A percentile compares a stretch with the other conserved stretches of the same genome.
Evolutionary conservation across 139 green algal species (phyloP).

Genomic region (Picochlorum sp.): DNA sequence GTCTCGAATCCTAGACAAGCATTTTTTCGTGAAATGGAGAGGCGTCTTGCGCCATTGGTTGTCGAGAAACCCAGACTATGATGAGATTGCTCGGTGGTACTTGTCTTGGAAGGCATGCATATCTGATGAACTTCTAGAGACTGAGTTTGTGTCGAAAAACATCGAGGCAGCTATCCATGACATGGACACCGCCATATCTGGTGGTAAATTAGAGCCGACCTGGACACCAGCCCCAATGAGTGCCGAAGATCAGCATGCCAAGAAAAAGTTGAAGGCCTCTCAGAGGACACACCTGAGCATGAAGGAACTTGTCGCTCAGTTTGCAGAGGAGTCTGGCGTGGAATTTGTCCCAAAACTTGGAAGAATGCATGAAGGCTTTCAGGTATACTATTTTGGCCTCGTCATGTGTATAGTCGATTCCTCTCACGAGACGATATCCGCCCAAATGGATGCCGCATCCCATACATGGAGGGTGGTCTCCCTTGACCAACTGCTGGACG

Average conservation of each 20-base stretch:
- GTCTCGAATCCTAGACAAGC: constrained; percentile 50
- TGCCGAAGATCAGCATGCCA: background rate
- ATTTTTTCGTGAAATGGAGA: constrained; percentile 82
- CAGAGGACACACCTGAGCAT: constrained; percentile 28
- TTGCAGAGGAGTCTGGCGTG: constrained; percentile 73
- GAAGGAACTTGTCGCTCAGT: constrained; percentile 66
- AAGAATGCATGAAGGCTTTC: constrained; percentile 70
- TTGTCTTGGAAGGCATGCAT: constrained; percentile 78
- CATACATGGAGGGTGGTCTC: background rate
- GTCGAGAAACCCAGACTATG: constrained; percentile 57
- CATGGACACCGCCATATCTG: constrained; percentile 78
- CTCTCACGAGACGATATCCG: constrained; percentile 47
- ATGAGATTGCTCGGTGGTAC: constrained; percentile 83
- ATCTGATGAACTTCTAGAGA: constrained; percentile 52
- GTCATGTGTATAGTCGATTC: constrained; percentile 80
- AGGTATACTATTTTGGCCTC: constrained; percentile 86
- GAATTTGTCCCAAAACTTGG: constrained; percentile 85
- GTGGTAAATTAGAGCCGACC: constrained; percentile 10
- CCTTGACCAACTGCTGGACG: constrained; percentile 39
- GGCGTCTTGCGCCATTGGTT: constrained; percentile 81
- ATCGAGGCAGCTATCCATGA: constrained; percentile 73
- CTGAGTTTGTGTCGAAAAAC: constrained; percentile 62
- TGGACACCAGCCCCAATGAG: constrained; percentile 8
- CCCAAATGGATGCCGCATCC: constrained; percentile 41
- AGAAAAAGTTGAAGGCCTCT: background rate